Conservation (phyloP, 345 rosid species). For the Eucalyptus sp. region DNA sequence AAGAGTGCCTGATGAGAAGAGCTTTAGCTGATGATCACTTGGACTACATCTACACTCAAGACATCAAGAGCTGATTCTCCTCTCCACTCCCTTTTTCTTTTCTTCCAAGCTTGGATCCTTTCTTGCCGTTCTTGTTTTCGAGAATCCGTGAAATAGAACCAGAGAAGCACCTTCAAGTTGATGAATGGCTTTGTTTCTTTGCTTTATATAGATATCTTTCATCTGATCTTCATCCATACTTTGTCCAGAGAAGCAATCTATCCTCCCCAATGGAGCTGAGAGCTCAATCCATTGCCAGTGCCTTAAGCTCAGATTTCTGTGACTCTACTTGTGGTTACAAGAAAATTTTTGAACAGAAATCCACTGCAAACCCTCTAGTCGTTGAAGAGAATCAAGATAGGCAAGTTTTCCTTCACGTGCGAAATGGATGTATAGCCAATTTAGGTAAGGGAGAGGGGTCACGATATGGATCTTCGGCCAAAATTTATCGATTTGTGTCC, state of each 20-base stretch:
- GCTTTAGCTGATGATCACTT: conserved; percentile 3
- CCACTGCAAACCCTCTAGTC: background rate
- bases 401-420: background rate
- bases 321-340: background rate
- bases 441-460: background rate
- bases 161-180: background rate
- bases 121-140: background rate
- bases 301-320: background rate
- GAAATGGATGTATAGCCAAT: background rate
- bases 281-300: background rate
- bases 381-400: background rate
- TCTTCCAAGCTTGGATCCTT: background rate
- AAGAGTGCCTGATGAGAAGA: conserved; percentile 3
- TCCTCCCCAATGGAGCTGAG: background rate
- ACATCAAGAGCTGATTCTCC: background rate
- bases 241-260: background rate
- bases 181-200: background rate
- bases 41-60: conserved; percentile 13
- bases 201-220: background rate
- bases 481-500: background rate
- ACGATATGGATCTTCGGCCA: background rate
- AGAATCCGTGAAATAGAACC: background rate
- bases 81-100: background rate
- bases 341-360: background rate
- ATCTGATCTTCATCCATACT: background rate